Evolutionary conservation across 192 early-diverging fungal genomes (phyloP).

Genomic region (Coemansia sp.): DNA sequence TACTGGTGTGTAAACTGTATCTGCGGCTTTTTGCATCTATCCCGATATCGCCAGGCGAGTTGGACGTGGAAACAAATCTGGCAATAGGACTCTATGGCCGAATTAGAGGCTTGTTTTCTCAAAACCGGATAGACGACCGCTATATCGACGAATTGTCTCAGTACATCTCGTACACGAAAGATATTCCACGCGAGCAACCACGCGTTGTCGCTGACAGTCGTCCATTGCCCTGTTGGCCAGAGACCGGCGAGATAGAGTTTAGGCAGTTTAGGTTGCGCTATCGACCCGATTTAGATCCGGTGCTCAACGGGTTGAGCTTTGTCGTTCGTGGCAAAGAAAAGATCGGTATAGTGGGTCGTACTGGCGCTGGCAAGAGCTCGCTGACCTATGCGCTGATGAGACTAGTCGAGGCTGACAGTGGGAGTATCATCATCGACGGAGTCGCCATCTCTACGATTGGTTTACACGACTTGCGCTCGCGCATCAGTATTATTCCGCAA

Average conservation of each 20-base stretch:
- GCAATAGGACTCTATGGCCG: neutral
- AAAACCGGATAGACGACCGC: neutral
- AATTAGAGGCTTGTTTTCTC: neutral
- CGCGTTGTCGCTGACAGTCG: constrained; percentile 58
- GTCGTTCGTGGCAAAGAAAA: constrained; percentile 63
- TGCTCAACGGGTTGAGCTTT: constrained; percentile 53
- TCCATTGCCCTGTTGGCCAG: constrained; percentile 64
- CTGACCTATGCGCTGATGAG: constrained; percentile 69
- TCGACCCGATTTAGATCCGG: constrained; percentile 3
- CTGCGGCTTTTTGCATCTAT: neutral
- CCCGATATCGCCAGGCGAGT: constrained; percentile 7
- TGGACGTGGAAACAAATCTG: constrained; percentile 1
- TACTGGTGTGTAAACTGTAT: constrained; percentile 11
- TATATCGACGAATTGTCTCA: neutral
- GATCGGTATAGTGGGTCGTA: constrained; percentile 85
- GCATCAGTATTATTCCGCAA: constrained; percentile 70
- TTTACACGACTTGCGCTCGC: constrained; percentile 62
- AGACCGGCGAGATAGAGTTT: constrained; percentile 66
- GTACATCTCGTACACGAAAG: neutral
- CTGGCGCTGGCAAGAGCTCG: constrained; percentile 75
- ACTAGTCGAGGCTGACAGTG: constrained; percentile 61
- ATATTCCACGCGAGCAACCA: constrained; percentile 58
- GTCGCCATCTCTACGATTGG: constrained; percentile 58
- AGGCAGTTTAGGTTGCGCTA: constrained; percentile 22
- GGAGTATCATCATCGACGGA: constrained; percentile 67